Evolutionary conservation across 2,329 filamentous ascomycete species (phyloP), one percentile per base, ranked within the genome.

Genomic region (Colletotrichum sp.): DNA sequence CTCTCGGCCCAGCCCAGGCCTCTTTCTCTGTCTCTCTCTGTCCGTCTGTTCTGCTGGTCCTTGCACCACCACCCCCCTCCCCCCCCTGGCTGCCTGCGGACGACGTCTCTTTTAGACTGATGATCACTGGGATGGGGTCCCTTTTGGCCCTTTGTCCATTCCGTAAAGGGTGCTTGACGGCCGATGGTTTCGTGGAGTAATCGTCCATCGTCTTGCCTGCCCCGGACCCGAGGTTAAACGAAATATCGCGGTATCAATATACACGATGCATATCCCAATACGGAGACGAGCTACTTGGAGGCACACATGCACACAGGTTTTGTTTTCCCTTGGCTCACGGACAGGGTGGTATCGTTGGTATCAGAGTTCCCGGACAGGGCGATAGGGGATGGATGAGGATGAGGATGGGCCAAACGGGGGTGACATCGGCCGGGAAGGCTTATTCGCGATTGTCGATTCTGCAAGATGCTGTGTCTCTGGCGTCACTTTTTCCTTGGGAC

Each of bases 391-490:
- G 39, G 39, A 43, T 10, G 39, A 39, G 36, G 36, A 39, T 43
- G 39, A n/a, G 43, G 10, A 48, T 21, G 43, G n/a, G 9, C n/a
- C 43, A 21, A 21, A 48, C 24, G 39, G 43, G 39, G 73, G 69
- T 75, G 55, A 67, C 73, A 73, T 75, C 59, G 73, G 69, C 55
- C 43, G 43, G 43, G 39, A 32, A 36, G 57, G 39, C 55, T 67
- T 72, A 21, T 68, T 48, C 71, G 43, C 43, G 30, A 24, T 52
- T 52, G 28, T 59, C 60, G 30, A 74, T 76, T 69, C 71, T 76
- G 74, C 74, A 75, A 76, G 71, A 75, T 75, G 66, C 39, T 76
- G 71, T 75, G 36, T 61, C 52, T 76, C 74, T 76, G 74, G 74
- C 74, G 74, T 76, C 71, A 75, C 71, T 21, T 30, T 32, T 6